Evolutionary conservation across 306 rosid genomes (phyloP).

Genomic region (Cicer yamashitae): DNA sequence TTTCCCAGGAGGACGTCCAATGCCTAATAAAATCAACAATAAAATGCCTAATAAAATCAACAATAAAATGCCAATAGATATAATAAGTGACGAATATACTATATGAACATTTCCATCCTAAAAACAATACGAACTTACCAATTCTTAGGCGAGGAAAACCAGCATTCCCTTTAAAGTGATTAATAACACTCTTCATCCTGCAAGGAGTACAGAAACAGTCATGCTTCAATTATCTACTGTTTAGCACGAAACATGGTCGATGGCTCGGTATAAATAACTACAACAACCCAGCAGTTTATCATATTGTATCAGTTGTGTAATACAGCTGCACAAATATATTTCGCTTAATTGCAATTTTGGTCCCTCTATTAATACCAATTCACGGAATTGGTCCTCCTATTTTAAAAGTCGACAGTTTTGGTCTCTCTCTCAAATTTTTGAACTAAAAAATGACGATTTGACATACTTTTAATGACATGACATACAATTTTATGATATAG

Average conservation of each 20-base stretch:
- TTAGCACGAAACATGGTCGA: slow-evolving; percentile 39
- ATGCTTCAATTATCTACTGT: slow-evolving; percentile 17
- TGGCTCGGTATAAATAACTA: slow-evolving; percentile 20
- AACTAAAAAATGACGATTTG: no score
- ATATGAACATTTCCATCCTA: slow-evolving; percentile 25
- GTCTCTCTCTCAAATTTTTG: no score
- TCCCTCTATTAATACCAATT: no score
- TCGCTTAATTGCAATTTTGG: no score
- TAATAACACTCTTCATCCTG: slow-evolving; percentile 90
- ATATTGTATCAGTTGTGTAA: no score
- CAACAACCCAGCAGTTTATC: neutral
- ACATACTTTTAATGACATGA: no score
- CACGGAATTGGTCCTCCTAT: no score
- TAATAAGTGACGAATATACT: slow-evolving; percentile 4
- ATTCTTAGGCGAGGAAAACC: slow-evolving; percentile 86
- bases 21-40: slow-evolving; percentile 46
- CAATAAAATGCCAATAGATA: neutral
- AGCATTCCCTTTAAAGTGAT: slow-evolving; percentile 78
- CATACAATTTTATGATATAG: no score
- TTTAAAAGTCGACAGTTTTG: no score
- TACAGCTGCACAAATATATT: no score
- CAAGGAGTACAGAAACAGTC: slow-evolving; percentile 32
- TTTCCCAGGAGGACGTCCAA: slow-evolving; percentile 63
- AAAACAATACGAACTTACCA: slow-evolving; percentile 52
- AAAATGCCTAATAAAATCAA: slow-evolving; percentile 17